Conservation (phyloP, 2,329 filamentous ascomycete genomes). For the Sporothrix pseudoabietina region DNA sequence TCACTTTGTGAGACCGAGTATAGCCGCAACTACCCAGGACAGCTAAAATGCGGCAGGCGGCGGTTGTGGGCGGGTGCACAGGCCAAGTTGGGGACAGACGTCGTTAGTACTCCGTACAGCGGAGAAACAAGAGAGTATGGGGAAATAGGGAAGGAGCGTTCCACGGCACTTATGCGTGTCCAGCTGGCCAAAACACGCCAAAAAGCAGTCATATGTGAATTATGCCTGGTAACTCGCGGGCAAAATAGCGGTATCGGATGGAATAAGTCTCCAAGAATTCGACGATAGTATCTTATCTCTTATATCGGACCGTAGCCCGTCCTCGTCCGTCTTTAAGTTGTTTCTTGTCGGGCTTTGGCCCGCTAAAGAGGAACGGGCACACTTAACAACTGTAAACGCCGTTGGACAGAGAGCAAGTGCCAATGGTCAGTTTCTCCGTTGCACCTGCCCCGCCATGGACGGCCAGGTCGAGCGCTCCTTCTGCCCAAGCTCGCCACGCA, state of each 20-base stretch:
- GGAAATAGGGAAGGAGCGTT: slow-evolving; percentile 7
- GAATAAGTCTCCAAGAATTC: neutral
- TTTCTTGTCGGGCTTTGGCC: neutral
- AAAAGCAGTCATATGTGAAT: neutral
- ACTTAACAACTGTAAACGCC: neutral
- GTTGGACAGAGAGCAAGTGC: neutral
- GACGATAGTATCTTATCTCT: neutral
- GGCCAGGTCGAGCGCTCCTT: neutral
- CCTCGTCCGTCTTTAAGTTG: neutral
- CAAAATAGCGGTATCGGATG: neutral
- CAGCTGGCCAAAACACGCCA: neutral
- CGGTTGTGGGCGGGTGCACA: slow-evolving; percentile 18
- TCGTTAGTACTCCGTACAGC: slow-evolving; percentile 4
- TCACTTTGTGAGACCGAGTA: slow-evolving; percentile 30
- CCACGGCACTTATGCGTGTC: neutral
- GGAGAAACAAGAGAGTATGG: neutral
- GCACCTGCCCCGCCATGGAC: slow-evolving; percentile 30
- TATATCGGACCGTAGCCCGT: neutral
- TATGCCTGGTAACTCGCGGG: slow-evolving; percentile 1
- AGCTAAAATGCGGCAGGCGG: slow-evolving; percentile 4
- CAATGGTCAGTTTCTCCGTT: neutral
- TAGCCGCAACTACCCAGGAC: slow-evolving; percentile 30
- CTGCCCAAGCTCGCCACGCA: neutral
- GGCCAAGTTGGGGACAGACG: slow-evolving; percentile 23
- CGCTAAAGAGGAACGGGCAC: neutral